Evolutionary conservation across 805 yeast genomes (phyloP), one percentile per base, ranked within the genome.

Genomic region (Yarrowia sp.): DNA sequence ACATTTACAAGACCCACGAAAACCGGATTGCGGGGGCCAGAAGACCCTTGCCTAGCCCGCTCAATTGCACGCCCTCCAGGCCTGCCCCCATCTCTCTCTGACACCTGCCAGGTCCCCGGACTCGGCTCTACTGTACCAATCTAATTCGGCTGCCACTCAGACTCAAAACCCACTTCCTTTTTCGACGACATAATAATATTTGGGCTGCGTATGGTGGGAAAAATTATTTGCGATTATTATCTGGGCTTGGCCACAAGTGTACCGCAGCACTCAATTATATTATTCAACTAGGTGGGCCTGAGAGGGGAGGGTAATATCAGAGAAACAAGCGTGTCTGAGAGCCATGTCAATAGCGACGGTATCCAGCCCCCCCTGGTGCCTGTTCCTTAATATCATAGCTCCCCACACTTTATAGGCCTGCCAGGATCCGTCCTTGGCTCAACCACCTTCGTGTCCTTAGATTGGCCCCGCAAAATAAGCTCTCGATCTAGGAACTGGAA

Each of bases 401-500:
- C 52, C 52, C 30, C 53, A 49, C 53, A 7, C 12, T 9, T 4
- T 24, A 24, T 24, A 24, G 30, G 30, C 30, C 30, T 24, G 30
- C 30, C 30, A 24, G 30, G 3, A 24, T 24, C 6, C 7, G 30
- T 24, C 30, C 30, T 24, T 24, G 30, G 6, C 30, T 24, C 30
- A 24, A 24, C 7, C 30, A 24, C 30, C 6, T 24, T 50, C 34
- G 19, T 38, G 43, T 52, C 43, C 61, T 55, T 55, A 55, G 46
- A 39, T 55, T 55, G 61, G 64, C 50, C 64, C 64, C 64, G 64
- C 64, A 58, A 17, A 43, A 33, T 58, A 58, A 43, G 33, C 64
- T 58, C 34, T 58, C 50, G 49, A 42, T 58, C 64, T 58, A 58
- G 64, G 64, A 58, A 42, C 64, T 58, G 64, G 50, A 58, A 58